Evolutionary conservation across 192 early-diverging fungal genomes (phyloP).

Genomic region (Allomyces arbusculus): DNA sequence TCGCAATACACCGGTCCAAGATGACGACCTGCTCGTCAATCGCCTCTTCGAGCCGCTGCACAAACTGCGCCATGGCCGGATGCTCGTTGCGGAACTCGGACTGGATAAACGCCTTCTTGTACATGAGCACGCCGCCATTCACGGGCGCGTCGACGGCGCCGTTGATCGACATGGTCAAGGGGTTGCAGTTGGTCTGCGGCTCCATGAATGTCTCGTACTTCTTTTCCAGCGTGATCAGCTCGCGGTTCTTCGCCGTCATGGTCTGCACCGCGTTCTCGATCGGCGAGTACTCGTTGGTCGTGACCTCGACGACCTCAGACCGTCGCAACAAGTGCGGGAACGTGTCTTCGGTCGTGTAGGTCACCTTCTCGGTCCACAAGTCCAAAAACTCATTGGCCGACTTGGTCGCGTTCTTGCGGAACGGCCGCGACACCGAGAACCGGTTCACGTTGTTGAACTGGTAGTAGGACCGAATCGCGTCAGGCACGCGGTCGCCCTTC

Average conservation of each 20-base stretch:
- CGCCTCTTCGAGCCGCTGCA: constrained; percentile 23
- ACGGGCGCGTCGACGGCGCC: constrained; percentile 67
- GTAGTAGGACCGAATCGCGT: constrained; percentile 37
- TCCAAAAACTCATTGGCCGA: constrained; percentile 45
- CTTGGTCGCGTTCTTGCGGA: constrained; percentile 23
- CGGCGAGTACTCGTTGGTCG: constrained; percentile 38
- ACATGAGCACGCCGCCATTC: constrained; percentile 62
- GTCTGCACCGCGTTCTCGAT: constrained; percentile 56
- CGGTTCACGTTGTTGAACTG: constrained; percentile 35
- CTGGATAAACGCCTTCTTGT: constrained; percentile 42
- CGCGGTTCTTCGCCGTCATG: constrained; percentile 42
- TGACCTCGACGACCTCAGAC: constrained; percentile 27
- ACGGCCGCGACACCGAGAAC: constrained; percentile 45
- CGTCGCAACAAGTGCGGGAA: constrained; percentile 44
- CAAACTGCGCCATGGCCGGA: constrained; percentile 17
- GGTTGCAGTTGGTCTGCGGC: constrained; percentile 29
- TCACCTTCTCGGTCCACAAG: constrained; percentile 55
- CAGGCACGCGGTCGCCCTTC: constrained; percentile 17
- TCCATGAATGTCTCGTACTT: constrained; percentile 21
- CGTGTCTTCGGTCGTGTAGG: constrained; percentile 35
- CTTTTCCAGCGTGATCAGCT: constrained; percentile 27
- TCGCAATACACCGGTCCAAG: constrained; percentile 30
- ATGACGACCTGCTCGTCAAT: constrained; percentile 48
- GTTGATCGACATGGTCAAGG: constrained; percentile 60
- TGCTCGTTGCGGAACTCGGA: constrained; percentile 15